Conservation (phyloP, 331 rosid genomes). For the Rhamnella rubrinervis region DNA sequence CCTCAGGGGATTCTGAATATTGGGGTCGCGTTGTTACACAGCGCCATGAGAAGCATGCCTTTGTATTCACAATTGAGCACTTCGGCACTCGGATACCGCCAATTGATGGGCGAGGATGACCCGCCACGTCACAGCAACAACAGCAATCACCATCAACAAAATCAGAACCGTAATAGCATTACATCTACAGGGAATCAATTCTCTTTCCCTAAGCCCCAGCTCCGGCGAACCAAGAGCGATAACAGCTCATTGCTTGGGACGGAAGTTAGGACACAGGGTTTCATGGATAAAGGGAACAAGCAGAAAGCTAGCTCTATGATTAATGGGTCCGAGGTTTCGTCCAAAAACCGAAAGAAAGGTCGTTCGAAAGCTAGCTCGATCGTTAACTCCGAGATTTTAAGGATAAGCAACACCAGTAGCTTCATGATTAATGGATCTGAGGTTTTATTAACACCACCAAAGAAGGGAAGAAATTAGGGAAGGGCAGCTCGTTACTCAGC, state of each 20-base stretch:
- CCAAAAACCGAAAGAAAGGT: background rate
- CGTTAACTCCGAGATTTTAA: constrained; percentile 16
- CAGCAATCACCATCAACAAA: background rate
- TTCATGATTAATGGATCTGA: constrained; percentile 23
- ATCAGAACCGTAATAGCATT: no score
- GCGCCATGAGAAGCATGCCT: constrained; percentile 99
- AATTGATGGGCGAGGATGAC: constrained; percentile 78
- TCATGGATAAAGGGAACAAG: constrained; percentile 21
- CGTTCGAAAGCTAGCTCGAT: background rate
- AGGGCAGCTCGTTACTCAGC: background rate
- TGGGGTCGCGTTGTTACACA: constrained; percentile 72
- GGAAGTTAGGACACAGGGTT: constrained; percentile 34
- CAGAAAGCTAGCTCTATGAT: constrained; percentile 33
- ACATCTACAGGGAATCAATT: background rate
- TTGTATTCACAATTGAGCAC: constrained; percentile 54
- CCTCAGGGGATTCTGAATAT: constrained; percentile 85
- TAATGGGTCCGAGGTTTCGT: constrained; percentile 22
- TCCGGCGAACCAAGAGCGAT: constrained; percentile 74
- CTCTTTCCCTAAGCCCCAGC: constrained; percentile 23
- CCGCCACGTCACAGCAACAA: constrained; percentile 20
- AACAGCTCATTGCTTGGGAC: constrained; percentile 68
- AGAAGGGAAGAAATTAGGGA: constrained; percentile 18
- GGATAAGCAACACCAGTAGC: constrained; percentile 6
- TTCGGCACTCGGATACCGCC: constrained; percentile 48
- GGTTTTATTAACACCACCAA: background rate